Percentiles rank a stretch among this genome's conserved stretches.
phyloP scores from a whole-genome alignment of 129 eudicot genomes.

The sunflower (Helianthus annuus) region DNA sequence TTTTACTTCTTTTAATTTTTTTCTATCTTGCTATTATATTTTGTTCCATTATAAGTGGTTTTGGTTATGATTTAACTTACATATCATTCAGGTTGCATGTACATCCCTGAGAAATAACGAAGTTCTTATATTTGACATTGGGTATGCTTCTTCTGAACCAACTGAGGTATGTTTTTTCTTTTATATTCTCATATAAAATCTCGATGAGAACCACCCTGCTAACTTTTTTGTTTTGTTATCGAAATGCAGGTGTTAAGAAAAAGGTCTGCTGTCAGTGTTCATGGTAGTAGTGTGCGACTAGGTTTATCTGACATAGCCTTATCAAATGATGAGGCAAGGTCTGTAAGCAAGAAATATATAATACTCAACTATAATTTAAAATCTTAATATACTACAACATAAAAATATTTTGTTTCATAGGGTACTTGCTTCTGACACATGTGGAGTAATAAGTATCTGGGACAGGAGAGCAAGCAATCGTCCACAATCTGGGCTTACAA shows the following conservation, averaged over 20 bases:
- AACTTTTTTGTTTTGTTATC: conserved; percentile 15
- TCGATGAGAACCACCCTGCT: neutral
- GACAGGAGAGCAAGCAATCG: conserved; percentile 73
- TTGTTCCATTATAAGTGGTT: neutral
- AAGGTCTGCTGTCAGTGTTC: conserved; percentile 62
- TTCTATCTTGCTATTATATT: neutral
- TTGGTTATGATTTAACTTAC: conserved; percentile 13
- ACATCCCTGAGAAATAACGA: conserved; percentile 63
- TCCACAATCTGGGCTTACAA: conserved; percentile 70
- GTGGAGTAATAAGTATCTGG: conserved; percentile 78
- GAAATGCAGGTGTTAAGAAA: conserved; percentile 62
- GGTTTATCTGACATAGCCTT: conserved; percentile 84
- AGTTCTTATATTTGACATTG: conserved; percentile 71
- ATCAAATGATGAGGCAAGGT: conserved; percentile 67
- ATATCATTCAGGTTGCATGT: conserved; percentile 68
- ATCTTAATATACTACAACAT: neutral
- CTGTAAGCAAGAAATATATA: conserved; percentile 20
- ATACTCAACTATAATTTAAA: conserved; percentile 4
- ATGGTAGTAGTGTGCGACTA: conserved; percentile 54
- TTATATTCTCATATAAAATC: neutral
- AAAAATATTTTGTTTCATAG: conserved; percentile 9
- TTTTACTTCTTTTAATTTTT: neutral
- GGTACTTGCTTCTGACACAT: conserved; percentile 57
- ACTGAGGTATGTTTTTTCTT: conserved; percentile 55
- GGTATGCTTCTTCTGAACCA: conserved; percentile 73